A percentile compares a stretch with the other conserved stretches of the same genome.
These are phyloP conservation scores for Phytopythium cucurbitacearum DNA, from an alignment of 352 stramenopile genomes.

Conservation along the genomic window DNA sequence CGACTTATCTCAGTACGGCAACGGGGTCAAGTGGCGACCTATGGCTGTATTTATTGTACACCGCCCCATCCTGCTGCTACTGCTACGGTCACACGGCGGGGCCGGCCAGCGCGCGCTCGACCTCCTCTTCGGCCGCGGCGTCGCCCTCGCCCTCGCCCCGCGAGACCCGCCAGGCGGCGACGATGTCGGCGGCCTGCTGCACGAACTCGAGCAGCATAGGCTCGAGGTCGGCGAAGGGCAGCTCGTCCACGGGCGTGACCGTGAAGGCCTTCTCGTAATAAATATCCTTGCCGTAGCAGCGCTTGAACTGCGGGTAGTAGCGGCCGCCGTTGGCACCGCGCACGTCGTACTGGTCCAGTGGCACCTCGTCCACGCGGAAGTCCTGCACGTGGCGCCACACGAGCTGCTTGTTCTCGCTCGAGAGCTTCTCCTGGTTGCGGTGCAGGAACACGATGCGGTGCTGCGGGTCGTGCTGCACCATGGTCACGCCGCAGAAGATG, in stretches of 20 bases:
- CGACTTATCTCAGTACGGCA: too few relatives aligned
- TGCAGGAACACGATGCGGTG: conserved; percentile 51
- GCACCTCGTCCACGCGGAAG: conserved; percentile 28
- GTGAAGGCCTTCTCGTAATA: conserved; percentile 58
- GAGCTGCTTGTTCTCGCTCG: conserved; percentile 25
- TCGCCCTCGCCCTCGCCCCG: background rate
- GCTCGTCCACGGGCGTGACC: conserved; percentile 27
- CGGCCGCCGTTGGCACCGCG: conserved; percentile 51
- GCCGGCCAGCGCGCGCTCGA: background rate
- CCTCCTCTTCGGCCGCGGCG: background rate
- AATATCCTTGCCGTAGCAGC: conserved; percentile 64
- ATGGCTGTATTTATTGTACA: too few relatives aligned
- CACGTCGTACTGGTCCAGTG: conserved; percentile 45
- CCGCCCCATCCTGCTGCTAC: background rate
- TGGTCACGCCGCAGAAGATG: conserved; percentile 66
- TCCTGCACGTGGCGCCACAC: conserved; percentile 52
- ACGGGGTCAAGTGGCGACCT: too few relatives aligned
- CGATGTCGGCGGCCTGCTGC: conserved; percentile 27
- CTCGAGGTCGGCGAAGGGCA: conserved; percentile 47
- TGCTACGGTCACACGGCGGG: background rate
- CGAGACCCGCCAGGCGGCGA: conserved; percentile 7
- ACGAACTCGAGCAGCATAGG: conserved; percentile 34
- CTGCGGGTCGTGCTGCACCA: conserved; percentile 62
- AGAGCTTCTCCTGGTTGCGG: conserved; percentile 57
- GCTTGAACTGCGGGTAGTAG: conserved; percentile 51